Evolutionary conservation across 192 early-diverging fungal genomes (phyloP).

Genomic region (Umbelopsis sp.): DNA sequence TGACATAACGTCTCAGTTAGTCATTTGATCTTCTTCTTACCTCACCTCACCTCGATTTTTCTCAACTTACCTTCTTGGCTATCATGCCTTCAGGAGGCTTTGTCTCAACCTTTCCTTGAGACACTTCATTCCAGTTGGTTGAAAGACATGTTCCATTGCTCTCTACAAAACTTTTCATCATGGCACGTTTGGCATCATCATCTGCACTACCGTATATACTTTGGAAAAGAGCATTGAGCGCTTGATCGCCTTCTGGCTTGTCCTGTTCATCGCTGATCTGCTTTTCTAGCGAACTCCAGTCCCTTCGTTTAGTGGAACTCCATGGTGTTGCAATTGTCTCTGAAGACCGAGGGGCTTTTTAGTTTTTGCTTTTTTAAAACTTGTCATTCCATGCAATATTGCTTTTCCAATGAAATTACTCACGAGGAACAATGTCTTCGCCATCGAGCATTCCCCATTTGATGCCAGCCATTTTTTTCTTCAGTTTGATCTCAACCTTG

Average conservation of each 20-base stretch:
- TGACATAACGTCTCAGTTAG: too few relatives aligned
- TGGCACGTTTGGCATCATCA: constrained; percentile 85
- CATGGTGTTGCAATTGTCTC: neutral
- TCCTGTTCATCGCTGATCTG: constrained; percentile 81
- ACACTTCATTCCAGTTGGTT: constrained; percentile 96
- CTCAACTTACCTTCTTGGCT: constrained; percentile 65
- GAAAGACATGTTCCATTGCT: constrained; percentile 92
- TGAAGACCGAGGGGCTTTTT: neutral
- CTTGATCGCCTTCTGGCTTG: constrained; percentile 87
- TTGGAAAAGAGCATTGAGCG: constrained; percentile 91
- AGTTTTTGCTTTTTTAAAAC: too few relatives aligned
- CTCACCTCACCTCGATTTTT: neutral
- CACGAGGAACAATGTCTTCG: constrained; percentile 41
- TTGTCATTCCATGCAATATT: too few relatives aligned
- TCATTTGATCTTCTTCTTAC: too few relatives aligned
- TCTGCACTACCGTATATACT: constrained; percentile 89
- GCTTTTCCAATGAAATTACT: neutral
- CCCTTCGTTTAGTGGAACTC: constrained; percentile 45
- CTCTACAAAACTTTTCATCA: constrained; percentile 98
- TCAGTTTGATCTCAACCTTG: constrained; percentile 92
- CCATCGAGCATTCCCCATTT: constrained; percentile 89
- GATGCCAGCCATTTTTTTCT: constrained; percentile 75
- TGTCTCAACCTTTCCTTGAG: constrained; percentile 79
- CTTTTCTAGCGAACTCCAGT: constrained; percentile 85
- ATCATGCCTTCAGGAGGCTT: constrained; percentile 92